Percentiles rank a stretch among this genome's conserved stretches.
These are phyloP conservation scores for Diaporthe ilicicola DNA, from an alignment of 2,329 filamentous ascomycete genomes.

Conservation along the genomic window DNA sequence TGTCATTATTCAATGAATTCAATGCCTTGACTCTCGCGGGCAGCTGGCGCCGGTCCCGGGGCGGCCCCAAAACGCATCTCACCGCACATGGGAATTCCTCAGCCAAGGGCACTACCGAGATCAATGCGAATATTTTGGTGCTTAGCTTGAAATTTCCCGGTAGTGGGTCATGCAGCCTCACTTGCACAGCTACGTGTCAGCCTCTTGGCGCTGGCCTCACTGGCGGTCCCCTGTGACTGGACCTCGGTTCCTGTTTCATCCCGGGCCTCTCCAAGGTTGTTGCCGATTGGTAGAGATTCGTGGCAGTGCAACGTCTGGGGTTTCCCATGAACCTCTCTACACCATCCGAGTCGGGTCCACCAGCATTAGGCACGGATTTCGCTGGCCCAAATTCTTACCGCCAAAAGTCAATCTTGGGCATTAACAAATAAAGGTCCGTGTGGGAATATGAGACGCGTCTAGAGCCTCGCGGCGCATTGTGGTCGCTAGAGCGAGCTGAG, in stretches of 20 bases:
- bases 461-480: background rate
- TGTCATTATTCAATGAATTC: background rate
- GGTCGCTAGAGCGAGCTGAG: background rate
- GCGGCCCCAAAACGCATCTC: conserved; percentile 2
- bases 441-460: conserved; percentile 11
- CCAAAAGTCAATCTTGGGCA: conserved; percentile 6
- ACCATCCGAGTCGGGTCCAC: background rate
- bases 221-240: conserved; percentile 1
- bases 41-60: background rate
- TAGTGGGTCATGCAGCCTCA: conserved; percentile 22
- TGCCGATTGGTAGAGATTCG: conserved; percentile 13
- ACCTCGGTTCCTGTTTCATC: background rate
- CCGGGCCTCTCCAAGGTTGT: conserved; percentile 7
- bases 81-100: conserved; percentile 19
- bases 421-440: background rate
- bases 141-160: conserved; percentile 6
- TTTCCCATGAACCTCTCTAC: background rate
- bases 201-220: conserved; percentile 8
- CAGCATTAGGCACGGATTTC: background rate
- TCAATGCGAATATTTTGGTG: conserved; percentile 6
- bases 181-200: conserved; percentile 9
- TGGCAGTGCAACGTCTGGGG: background rate
- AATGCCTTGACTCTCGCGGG: conserved; percentile 12
- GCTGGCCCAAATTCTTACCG: background rate
- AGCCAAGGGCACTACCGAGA: conserved; percentile 3